Evolutionary conservation across 2,329 filamentous ascomycete species (phyloP).

Genomic region (Lasiodiplodia citricola): DNA sequence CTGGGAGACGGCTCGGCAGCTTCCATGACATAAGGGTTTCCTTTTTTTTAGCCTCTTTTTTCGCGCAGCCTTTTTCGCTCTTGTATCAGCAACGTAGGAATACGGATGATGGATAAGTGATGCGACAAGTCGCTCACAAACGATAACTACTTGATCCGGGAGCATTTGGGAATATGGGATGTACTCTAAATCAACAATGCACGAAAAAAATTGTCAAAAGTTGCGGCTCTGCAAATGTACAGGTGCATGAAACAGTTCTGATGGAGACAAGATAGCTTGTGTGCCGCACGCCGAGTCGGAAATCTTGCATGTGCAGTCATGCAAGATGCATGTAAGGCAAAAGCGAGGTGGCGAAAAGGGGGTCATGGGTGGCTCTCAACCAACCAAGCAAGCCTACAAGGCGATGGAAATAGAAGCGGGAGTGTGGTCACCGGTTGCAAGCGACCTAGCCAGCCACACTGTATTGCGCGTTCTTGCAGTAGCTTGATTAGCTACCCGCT

Average conservation of each 20-base stretch:
- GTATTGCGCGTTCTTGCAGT: slow-evolving; percentile 24
- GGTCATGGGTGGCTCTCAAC: neutral
- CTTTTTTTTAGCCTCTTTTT: neutral
- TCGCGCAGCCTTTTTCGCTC: neutral
- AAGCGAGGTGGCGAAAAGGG: neutral
- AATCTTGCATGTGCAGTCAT: slow-evolving; percentile 15
- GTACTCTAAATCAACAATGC: slow-evolving; percentile 20
- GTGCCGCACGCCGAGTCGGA: slow-evolving; percentile 10
- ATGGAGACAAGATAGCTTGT: neutral
- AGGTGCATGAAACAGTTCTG: neutral
- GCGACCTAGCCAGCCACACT: slow-evolving; percentile 21
- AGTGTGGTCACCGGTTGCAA: slow-evolving; percentile 12
- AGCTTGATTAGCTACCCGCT: slow-evolving; percentile 20
- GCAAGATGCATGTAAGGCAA: slow-evolving; percentile 11
- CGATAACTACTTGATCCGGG: slow-evolving; percentile 1
- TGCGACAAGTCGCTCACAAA: slow-evolving; percentile 8
- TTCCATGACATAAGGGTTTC: neutral
- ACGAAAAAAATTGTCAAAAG: slow-evolving; percentile 12
- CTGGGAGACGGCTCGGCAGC: slow-evolving; percentile 20
- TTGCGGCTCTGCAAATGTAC: neutral
- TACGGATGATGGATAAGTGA: slow-evolving; percentile 20
- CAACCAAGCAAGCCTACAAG: neutral
- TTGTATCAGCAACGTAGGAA: slow-evolving; percentile 24
- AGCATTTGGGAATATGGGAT: slow-evolving; percentile 19
- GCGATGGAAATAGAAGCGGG: slow-evolving; percentile 16